Percentiles rank a stretch among this genome's conserved stretches.
phyloP scores from a whole-genome alignment of 768 basidiomycete genomes.

The Amanita exitialis region DNA sequence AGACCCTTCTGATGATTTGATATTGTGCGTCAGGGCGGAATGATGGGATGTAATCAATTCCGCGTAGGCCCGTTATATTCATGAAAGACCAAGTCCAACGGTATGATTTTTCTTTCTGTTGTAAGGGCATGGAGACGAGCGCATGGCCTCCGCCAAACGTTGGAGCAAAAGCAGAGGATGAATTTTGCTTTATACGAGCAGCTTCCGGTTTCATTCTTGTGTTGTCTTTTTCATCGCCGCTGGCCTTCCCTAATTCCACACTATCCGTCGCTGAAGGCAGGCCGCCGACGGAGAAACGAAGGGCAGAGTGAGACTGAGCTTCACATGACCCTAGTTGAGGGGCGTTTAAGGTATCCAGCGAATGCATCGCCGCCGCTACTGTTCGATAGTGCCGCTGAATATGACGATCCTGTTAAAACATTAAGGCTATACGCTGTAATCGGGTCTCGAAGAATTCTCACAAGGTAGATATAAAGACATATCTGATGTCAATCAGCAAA shows the following conservation, averaged over 20 bases:
- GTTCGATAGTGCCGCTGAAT: slow-evolving; percentile 1
- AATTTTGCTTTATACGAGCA: too few relatives aligned
- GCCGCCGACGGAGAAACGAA: background rate
- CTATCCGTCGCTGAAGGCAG: background rate
- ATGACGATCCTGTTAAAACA: background rate
- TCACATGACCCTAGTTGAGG: background rate
- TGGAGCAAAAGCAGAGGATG: too few relatives aligned
- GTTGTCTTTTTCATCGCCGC: background rate
- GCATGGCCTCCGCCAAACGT: too few relatives aligned
- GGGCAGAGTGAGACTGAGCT: background rate
- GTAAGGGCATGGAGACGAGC: background rate
- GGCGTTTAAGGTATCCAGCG: background rate
- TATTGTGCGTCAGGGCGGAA: background rate
- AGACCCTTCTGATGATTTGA: slow-evolving; percentile 2
- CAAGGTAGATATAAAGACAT: background rate
- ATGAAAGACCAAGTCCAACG: background rate
- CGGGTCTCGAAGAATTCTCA: background rate
- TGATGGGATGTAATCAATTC: background rate
- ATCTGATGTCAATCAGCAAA: background rate
- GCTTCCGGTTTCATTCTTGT: background rate
- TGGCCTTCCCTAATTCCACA: background rate
- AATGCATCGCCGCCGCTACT: background rate
- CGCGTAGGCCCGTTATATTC: background rate
- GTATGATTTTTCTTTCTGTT: background rate
- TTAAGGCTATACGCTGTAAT: background rate